Evolutionary conservation across 768 basidiomycete species (phyloP).

Genomic region (Lyophyllum semitale): DNA sequence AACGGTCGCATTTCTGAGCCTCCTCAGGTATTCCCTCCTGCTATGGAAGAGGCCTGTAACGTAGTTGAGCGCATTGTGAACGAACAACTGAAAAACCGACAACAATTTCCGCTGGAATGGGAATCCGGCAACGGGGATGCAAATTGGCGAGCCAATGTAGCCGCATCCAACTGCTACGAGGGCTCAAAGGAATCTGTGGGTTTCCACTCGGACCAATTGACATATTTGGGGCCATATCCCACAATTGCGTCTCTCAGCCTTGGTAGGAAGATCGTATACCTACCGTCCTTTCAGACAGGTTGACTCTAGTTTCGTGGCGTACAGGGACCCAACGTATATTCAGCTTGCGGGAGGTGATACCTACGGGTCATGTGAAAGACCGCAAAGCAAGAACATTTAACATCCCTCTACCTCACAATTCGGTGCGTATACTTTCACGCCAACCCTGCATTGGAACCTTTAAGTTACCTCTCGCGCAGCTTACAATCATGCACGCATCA

Average conservation of each 20-base stretch:
- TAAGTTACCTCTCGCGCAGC: slow-evolving; percentile 35
- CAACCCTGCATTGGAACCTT: slow-evolving; percentile 5
- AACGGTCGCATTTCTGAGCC: slow-evolving; percentile 67
- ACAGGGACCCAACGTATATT: slow-evolving; percentile 73
- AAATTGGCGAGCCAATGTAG: slow-evolving; percentile 80
- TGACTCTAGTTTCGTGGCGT: not conserved
- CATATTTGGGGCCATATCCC: slow-evolving; percentile 80
- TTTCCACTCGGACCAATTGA: slow-evolving; percentile 79
- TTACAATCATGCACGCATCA: slow-evolving; percentile 86
- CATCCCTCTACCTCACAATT: slow-evolving; percentile 77
- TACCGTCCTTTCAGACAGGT: not conserved
- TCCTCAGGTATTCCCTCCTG: slow-evolving; percentile 57
- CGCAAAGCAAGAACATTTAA: slow-evolving; percentile 75
- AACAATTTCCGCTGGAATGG: slow-evolving; percentile 72
- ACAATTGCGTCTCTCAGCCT: slow-evolving; percentile 86
- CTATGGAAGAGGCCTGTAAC: slow-evolving; percentile 79
- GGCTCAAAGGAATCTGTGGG: slow-evolving; percentile 84
- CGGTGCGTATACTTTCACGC: slow-evolving; percentile 45
- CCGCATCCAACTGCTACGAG: slow-evolving; percentile 83
- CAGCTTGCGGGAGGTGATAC: slow-evolving; percentile 76
- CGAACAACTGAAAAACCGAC: slow-evolving; percentile 62
- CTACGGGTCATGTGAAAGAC: slow-evolving; percentile 54
- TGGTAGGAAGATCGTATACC: slow-evolving; percentile 40
- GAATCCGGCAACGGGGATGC: slow-evolving; percentile 29
- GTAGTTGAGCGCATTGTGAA: slow-evolving; percentile 74